phyloP scores from a whole-genome alignment of 768 basidiomycete species.

The Suillus ampliporus region DNA sequence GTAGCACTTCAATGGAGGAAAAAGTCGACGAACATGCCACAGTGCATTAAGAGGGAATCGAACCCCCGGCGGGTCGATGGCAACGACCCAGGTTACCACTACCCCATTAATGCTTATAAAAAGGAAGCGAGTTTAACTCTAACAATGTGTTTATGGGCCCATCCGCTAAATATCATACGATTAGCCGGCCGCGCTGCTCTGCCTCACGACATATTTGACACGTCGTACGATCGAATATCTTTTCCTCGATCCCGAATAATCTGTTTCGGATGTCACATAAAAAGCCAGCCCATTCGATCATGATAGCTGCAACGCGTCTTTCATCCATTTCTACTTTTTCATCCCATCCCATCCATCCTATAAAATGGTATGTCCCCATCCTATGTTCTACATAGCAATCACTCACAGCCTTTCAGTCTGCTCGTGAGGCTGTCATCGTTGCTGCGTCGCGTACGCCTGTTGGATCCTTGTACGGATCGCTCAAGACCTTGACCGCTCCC shows the following conservation, averaged over 20 bases:
- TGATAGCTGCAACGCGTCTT: constrained; percentile 49
- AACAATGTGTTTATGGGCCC: no score
- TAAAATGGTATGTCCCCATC: constrained; percentile 52
- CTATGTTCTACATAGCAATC: neutral
- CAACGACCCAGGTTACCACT: constrained; percentile 42
- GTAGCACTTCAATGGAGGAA: no score
- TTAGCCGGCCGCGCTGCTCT: no score
- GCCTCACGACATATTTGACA: neutral
- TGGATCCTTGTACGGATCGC: constrained; percentile 87
- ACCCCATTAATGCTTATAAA: constrained; percentile 34
- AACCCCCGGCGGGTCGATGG: constrained; percentile 75
- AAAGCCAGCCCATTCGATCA: constrained; percentile 27
- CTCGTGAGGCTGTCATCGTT: constrained; percentile 91
- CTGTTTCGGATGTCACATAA: constrained; percentile 13
- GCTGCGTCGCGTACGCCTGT: constrained; percentile 94
- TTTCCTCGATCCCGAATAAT: constrained; percentile 5
- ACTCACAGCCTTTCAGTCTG: constrained; percentile 33
- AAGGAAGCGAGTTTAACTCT: accelerated
- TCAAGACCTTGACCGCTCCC: constrained; percentile 88
- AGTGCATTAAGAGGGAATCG: constrained; percentile 82
- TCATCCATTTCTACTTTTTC: constrained; percentile 41
- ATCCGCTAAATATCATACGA: no score
- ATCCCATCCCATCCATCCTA: constrained; percentile 44
- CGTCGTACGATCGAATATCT: constrained; percentile 8
- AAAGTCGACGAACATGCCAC: no score